These are phyloP conservation scores for Solanum chiquidenum DNA, from an alignment of 257 asterid genomes.

Conservation along the genomic window DNA sequence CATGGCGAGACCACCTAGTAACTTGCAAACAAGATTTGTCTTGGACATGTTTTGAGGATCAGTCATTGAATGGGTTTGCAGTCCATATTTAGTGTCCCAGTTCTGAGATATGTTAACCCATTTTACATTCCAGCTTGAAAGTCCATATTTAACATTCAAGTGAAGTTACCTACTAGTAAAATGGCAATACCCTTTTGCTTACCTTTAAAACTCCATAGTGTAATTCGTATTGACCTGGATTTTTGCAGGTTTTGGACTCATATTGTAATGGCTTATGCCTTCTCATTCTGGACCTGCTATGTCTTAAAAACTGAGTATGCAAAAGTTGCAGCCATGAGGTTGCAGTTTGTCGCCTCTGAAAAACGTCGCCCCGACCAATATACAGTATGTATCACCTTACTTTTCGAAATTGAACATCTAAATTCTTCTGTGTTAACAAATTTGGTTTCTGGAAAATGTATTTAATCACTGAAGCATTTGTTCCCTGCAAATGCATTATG, in stretches of 20 bases:
- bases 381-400: conserved; percentile 42
- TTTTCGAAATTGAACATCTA: background rate
- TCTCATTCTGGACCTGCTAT: conserved; percentile 92
- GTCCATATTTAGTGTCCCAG: background rate
- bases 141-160: background rate
- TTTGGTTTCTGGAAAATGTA: background rate
- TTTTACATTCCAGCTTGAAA: background rate
- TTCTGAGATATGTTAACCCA: background rate
- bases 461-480: background rate
- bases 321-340: conserved; percentile 57
- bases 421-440: background rate
- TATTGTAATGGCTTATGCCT: conserved; percentile 78
- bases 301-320: conserved; percentile 57
- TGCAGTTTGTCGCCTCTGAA: conserved; percentile 86
- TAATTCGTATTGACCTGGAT: background rate
- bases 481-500: background rate
- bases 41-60: background rate
- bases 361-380: conserved; percentile 91
- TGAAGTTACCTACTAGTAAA: background rate
- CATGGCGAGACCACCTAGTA: background rate
- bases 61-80: background rate
- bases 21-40: background rate
- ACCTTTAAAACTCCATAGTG: background rate
- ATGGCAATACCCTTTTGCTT: background rate
- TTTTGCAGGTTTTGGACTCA: conserved; percentile 91